A percentile compares a stretch with the other conserved stretches of the same genome.
phyloP scores from a whole-genome alignment of 2,329 filamentous ascomycete genomes.

The Fusarium acutatum region DNA sequence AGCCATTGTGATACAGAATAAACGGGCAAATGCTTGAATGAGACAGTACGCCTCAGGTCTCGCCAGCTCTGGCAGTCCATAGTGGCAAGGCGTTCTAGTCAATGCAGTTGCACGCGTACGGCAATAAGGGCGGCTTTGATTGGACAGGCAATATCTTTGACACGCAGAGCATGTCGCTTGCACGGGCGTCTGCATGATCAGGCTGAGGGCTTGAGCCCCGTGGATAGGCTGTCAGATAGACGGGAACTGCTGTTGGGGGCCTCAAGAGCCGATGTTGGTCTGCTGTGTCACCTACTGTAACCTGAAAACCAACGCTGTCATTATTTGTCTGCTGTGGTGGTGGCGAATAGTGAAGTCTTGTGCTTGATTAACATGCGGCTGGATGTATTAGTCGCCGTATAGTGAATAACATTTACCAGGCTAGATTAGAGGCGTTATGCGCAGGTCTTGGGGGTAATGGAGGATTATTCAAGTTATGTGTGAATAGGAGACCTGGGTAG shows the following conservation, averaged over 20 bases:
- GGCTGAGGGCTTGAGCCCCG: neutral
- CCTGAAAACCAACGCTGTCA: neutral
- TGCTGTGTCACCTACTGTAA: slow-evolving; percentile 12
- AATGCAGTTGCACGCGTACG: slow-evolving; percentile 13
- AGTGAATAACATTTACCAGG: neutral
- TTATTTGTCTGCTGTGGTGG: neutral
- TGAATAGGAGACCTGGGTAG: neutral
- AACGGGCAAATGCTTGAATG: neutral
- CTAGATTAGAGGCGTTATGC: slow-evolving; percentile 2
- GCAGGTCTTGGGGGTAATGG: neutral
- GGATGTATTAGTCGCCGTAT: neutral
- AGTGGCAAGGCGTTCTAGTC: slow-evolving; percentile 20
- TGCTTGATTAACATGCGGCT: neutral
- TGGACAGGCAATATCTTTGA: slow-evolving; percentile 19
- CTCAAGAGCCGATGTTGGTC: slow-evolving; percentile 20
- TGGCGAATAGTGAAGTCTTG: neutral
- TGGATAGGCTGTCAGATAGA: neutral
- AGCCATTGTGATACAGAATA: slow-evolving; percentile 2
- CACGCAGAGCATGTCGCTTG: slow-evolving; percentile 27
- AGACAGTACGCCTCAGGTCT: neutral
- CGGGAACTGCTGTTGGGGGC: slow-evolving; percentile 20
- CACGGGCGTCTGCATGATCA: slow-evolving; percentile 17
- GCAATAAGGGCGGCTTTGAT: slow-evolving; percentile 1
- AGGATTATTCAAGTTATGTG: neutral
- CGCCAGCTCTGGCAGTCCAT: neutral